These are phyloP conservation scores for Aspergillus taichungensis DNA, from an alignment of 495 filamentous ascomycete genomes.

Conservation along the genomic window DNA sequence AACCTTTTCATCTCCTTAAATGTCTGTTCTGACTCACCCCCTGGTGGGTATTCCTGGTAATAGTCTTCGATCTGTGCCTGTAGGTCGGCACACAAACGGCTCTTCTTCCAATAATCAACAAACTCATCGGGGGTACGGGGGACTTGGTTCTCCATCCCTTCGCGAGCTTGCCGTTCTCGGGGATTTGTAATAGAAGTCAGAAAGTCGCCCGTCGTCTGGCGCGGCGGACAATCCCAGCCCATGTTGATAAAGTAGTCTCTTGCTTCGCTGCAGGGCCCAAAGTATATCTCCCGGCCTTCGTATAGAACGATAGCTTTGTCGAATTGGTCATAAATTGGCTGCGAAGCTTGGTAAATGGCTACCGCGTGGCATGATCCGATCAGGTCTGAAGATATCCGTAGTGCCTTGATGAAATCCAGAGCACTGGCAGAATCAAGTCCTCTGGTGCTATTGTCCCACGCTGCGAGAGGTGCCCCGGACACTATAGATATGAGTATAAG, in stretches of 20 bases:
- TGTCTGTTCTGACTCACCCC: slow-evolving; percentile 22
- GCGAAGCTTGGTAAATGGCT: slow-evolving; percentile 76
- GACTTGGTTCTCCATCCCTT: slow-evolving; percentile 53
- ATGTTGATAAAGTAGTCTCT: slow-evolving; percentile 53
- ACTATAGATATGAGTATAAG: slow-evolving; percentile 36
- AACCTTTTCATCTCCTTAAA: slow-evolving; percentile 25
- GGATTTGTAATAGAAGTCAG: slow-evolving; percentile 64
- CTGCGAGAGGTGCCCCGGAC: slow-evolving; percentile 61
- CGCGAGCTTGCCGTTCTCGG: slow-evolving; percentile 49
- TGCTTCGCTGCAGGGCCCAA: slow-evolving; percentile 49
- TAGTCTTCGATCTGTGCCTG: slow-evolving; percentile 42
- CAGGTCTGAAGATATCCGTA: slow-evolving; percentile 64
- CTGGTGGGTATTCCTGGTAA: slow-evolving; percentile 29
- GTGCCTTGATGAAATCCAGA: slow-evolving; percentile 59
- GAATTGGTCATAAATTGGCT: slow-evolving; percentile 67
- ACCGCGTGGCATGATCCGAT: slow-evolving; percentile 70
- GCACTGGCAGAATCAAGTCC: slow-evolving; percentile 80
- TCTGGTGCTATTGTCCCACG: slow-evolving; percentile 81
- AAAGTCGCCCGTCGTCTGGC: slow-evolving; percentile 62
- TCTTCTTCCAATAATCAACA: slow-evolving; percentile 51
- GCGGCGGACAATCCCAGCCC: slow-evolving; percentile 50
- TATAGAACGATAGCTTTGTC: slow-evolving; percentile 57
- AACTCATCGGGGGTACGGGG: slow-evolving; percentile 68
- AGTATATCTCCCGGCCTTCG: slow-evolving; percentile 60
- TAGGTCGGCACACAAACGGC: slow-evolving; percentile 38